Percentiles rank a stretch among this genome's conserved stretches.
Conservation (phyloP, 1,139 yeast genomes). For the Pichia sp. region DNA sequence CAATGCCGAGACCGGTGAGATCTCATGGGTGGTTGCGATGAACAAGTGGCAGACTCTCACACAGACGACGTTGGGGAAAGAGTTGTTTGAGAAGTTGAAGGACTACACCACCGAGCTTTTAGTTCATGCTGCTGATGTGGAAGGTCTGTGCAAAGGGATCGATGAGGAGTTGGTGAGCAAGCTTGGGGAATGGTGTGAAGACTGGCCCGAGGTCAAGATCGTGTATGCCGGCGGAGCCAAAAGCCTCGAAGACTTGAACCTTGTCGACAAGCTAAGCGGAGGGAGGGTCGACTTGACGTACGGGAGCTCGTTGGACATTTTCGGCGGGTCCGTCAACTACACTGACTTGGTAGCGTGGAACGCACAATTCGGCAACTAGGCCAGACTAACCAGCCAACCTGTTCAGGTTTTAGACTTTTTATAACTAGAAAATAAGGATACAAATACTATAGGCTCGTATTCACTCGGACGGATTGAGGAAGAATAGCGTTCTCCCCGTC, state of each 20-base stretch:
- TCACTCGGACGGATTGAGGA: not conserved
- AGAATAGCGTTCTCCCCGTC: conserved; percentile 2
- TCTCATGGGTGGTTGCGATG: conserved; percentile 87
- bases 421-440: not conserved
- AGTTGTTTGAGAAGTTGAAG: conserved; percentile 51
- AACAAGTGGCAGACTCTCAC: conserved; percentile 96
- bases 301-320: conserved; percentile 90
- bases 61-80: conserved; percentile 47
- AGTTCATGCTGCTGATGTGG: conserved; percentile 97
- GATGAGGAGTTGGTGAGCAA: conserved; percentile 69
- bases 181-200: conserved; percentile 74
- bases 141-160: conserved; percentile 90
- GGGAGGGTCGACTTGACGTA: conserved; percentile 88
- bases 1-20: conserved; percentile 28
- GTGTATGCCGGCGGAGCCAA: conserved; percentile 98
- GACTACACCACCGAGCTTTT: conserved; percentile 78
- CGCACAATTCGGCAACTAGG: conserved; percentile 10
- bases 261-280: conserved; percentile 60
- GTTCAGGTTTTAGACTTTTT: not conserved
- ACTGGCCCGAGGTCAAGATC: conserved; percentile 73
- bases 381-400: not conserved
- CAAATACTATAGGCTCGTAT: not conserved
- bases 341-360: conserved; percentile 79
- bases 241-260: conserved; percentile 58
- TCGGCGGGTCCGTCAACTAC: conserved; percentile 86